A percentile compares a stretch with the other conserved stretches of the same genome.
Conservation (phyloP, 257 asterid species). For the Haberlea rhodopensis region DNA sequence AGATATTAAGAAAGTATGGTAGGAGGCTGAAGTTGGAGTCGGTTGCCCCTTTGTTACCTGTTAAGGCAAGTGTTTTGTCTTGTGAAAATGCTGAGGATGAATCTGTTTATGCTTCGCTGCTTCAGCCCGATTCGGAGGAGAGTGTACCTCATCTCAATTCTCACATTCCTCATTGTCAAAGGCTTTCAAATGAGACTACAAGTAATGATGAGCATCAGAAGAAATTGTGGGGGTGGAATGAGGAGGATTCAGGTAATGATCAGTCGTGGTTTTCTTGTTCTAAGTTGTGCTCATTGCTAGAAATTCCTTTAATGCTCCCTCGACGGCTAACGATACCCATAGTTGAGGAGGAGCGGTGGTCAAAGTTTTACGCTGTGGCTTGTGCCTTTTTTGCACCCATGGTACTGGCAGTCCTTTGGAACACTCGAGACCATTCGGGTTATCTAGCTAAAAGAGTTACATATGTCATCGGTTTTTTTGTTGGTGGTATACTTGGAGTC, state of each 20-base stretch:
- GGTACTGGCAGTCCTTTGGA: constrained; percentile 54
- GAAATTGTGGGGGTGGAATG: constrained; percentile 69
- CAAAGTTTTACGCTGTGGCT: constrained; percentile 55
- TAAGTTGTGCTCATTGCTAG: constrained; percentile 40
- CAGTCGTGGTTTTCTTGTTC: constrained; percentile 45
- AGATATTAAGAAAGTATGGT: constrained; percentile 38
- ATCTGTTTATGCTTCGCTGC: constrained; percentile 25
- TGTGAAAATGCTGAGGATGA: constrained; percentile 26
- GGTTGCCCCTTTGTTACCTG: constrained; percentile 43
- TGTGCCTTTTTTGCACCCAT: constrained; percentile 63
- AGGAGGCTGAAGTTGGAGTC: constrained; percentile 34
- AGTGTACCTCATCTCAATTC: constrained; percentile 34
- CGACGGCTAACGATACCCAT: constrained; percentile 70
- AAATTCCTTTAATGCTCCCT: constrained; percentile 57
- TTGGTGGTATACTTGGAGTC: constrained; percentile 48
- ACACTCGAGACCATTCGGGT: constrained; percentile 23
- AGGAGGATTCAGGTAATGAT: constrained; percentile 24
- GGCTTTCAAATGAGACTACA: constrained; percentile 50
- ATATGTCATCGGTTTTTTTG: constrained; percentile 29
- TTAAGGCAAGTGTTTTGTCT: constrained; percentile 23
- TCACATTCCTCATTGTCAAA: constrained; percentile 61
- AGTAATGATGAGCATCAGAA: constrained; percentile 24
- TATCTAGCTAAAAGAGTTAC: constrained; percentile 21
- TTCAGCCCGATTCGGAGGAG: constrained; percentile 29
- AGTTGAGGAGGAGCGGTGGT: constrained; percentile 78